Evolutionary conservation across 257 asterid genomes (phyloP).

Genomic region (Osmanthus fragrans): DNA sequence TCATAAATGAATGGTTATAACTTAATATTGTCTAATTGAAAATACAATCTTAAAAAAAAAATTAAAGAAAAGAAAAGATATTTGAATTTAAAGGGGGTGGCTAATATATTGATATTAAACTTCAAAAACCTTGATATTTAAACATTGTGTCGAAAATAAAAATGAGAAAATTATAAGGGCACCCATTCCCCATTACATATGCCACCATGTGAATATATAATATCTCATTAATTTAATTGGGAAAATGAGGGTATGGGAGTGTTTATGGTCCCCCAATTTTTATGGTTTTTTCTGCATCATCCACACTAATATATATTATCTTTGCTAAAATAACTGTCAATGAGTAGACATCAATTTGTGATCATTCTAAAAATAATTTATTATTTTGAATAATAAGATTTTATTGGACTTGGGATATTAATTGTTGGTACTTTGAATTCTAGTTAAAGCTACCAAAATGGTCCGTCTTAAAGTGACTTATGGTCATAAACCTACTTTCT

Average conservation of each 20-base stretch:
- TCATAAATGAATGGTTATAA: too few relatives aligned
- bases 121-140: not conserved
- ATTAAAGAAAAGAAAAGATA: too few relatives aligned
- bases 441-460: not conserved
- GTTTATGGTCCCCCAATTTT: conserved; percentile 37
- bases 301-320: conserved; percentile 24
- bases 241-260: conserved; percentile 33
- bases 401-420: not conserved
- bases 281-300: conserved; percentile 26
- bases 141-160: not conserved
- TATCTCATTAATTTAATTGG: conserved; percentile 26
- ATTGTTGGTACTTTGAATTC: too few relatives aligned
- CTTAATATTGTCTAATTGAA: too few relatives aligned
- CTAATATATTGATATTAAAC: not conserved
- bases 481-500: not conserved
- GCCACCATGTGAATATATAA: not conserved
- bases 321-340: conserved; percentile 19
- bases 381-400: not conserved
- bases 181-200: conserved; percentile 7
- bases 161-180: not conserved
- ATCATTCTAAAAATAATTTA: not conserved
- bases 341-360: not conserved
- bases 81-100: too few relatives aligned
- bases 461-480: too few relatives aligned
- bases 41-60: too few relatives aligned